Evolutionary conservation across 345 rosid species (phyloP).

Genomic region (Boechera divaricarpa): DNA sequence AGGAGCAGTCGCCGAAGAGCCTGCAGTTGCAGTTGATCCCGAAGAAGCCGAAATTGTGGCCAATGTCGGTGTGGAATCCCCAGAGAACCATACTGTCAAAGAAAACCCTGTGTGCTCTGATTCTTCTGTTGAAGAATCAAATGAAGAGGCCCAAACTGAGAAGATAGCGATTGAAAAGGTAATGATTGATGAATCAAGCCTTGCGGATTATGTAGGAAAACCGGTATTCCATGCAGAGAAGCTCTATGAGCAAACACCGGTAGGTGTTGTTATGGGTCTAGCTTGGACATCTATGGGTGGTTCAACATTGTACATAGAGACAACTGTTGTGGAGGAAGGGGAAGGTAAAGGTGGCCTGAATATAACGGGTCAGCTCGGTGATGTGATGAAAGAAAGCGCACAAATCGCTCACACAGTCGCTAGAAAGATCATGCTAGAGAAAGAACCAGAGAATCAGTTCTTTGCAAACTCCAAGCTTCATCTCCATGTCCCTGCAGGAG

Average conservation of each 20-base stretch:
- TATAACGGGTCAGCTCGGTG: constrained; percentile 93
- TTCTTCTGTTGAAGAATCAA: constrained; percentile 42
- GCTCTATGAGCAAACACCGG: constrained; percentile 83
- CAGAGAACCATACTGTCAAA: constrained; percentile 33
- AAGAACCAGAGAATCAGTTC: constrained; percentile 72
- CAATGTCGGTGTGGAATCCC: constrained; percentile 43
- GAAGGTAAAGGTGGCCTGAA: constrained; percentile 91
- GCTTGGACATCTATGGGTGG: constrained; percentile 99
- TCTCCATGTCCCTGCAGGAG: constrained; percentile 99
- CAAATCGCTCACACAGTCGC: constrained; percentile 93
- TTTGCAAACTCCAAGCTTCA: constrained; percentile 88
- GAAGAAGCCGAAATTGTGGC: constrained; percentile 45
- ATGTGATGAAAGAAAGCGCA: constrained; percentile 99
- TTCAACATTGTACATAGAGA: constrained; percentile 94
- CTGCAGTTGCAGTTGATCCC: constrained; percentile 49
- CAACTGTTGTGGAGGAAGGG: constrained; percentile 80
- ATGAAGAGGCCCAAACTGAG: constrained; percentile 55
- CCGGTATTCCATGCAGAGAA: constrained; percentile 97
- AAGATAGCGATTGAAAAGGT: constrained; percentile 60
- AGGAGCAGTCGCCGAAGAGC: constrained; percentile 55
- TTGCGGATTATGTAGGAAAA: constrained; percentile 87
- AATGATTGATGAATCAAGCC: constrained; percentile 66
- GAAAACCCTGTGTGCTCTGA: constrained; percentile 25
- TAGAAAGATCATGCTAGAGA: constrained; percentile 72
- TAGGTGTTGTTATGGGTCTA: constrained; percentile 99